These are phyloP conservation scores for Eimeria sp. DNA, from an alignment of 169 alveolate genomes.

Conservation along the genomic window DNA sequence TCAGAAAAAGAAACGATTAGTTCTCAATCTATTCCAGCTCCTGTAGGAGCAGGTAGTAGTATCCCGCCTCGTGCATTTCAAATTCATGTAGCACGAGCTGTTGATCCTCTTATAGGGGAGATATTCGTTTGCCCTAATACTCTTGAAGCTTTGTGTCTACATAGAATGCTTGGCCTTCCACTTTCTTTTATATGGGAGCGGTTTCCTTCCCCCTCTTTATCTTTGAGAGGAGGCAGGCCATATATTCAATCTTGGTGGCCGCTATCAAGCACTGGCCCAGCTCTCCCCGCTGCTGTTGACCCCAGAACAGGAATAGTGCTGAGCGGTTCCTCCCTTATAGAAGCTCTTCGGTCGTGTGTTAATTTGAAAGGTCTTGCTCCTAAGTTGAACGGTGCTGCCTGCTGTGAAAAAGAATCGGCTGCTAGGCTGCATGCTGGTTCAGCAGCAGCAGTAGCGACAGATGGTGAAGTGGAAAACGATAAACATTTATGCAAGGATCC, in stretches of 20 bases:
- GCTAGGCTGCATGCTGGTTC: neutral
- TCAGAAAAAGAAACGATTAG: neutral
- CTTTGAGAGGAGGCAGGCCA: neutral
- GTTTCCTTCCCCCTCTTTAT: neutral
- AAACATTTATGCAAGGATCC: neutral
- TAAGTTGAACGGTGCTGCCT: neutral
- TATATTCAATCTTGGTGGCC: slow-evolving; percentile 7
- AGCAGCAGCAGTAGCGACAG: neutral
- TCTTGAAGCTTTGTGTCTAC: slow-evolving; percentile 33
- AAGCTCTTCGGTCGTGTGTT: slow-evolving; percentile 7
- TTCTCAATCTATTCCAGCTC: neutral
- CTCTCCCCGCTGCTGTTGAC: slow-evolving; percentile 49
- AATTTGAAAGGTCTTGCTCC: neutral
- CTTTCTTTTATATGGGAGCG: slow-evolving; percentile 22
- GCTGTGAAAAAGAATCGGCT: neutral
- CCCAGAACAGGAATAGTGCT: slow-evolving; percentile 22
- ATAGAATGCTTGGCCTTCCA: slow-evolving; percentile 57
- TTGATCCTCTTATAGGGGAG: slow-evolving; percentile 58
- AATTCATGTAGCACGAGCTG: slow-evolving; percentile 43
- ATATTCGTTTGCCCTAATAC: slow-evolving; percentile 54
- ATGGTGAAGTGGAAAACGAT: neutral
- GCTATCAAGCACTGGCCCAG: neutral
- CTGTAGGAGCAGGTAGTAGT: neutral
- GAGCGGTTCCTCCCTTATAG: slow-evolving; percentile 29
- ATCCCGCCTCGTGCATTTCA: neutral